Base-by-base conservation (phyloP, 2,329 filamentous ascomycete species). In the Coniochaeta prunicola region DNA sequence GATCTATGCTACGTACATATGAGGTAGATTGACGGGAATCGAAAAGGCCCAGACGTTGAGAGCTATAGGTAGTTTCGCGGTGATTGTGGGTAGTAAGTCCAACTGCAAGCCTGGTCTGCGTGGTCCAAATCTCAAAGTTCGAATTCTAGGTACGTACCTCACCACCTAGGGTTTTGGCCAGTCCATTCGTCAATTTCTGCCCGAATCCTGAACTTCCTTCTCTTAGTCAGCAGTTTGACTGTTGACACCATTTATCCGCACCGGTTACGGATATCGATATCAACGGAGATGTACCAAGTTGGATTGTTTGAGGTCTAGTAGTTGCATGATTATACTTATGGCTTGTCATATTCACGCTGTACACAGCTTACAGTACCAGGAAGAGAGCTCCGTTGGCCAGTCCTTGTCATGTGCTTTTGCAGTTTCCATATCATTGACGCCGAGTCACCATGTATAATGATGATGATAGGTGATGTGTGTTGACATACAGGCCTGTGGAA, bases 341-440 rank as follows among this genome's bases (percentile, higher is more conserved):
- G 31, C 31, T 34, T 34, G 31, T 7, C 31, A 34, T 13, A 34
- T 8, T 8, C 31, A 8, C 7, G 31, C 31, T 7, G 7, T 7
- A 40, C 10, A 17, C 36, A 30, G 15, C 30, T 30, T 59, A 59
- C 48, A 59, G 58, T 57, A 53, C 21, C 59, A 60, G 53, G 42
- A 58, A 56, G 42, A 61, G 33, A 33, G 42, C 57, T 55, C 40
- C 31, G 55, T 59, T 57, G 57, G 57, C 31, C 74, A 70, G 74
- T 72, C 70, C 67, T 26, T 26, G 21, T 50, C 45, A 79, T 75
- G 77, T 74, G 82, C 75, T 72, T 71, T 80, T 74, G 76, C 76
- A 83, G 78, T 83, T 82, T 82, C 81, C 82, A 77, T 85, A 80
- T 82, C 75, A 77, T 76, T 82, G 83, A 86, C 83, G 82, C 83